Base-by-base conservation (phyloP, 208 protist species). In the Porcisia deanei region DNA sequence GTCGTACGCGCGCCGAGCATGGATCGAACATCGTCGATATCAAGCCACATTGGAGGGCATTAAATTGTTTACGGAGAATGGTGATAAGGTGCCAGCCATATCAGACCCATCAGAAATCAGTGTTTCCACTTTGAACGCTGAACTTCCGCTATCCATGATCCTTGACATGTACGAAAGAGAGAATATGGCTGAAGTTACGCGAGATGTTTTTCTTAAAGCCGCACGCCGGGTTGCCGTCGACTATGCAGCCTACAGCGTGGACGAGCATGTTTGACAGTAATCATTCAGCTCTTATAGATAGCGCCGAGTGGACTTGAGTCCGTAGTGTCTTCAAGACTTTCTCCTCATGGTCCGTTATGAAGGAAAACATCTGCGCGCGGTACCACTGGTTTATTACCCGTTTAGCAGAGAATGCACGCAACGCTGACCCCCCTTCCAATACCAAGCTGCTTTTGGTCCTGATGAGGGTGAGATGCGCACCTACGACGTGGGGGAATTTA, bases 201-300 rank as follows among this genome's bases (percentile, higher is more conserved):
- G 85, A n/a, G 85, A 89, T 41, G 76, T 75, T 30, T 89, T 89
- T 53, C 63, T 86, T 0, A 80, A 83, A n/a, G 82, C 82, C 20
- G 81, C 82, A 12, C 73, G 76, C 10, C 75, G 82, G 3, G 69
- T 86, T 34, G 82, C 80, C 5, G 73, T 57, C 7, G 73, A 81
- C 41, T 65, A 53, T 12, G 4, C 37, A 18, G 43, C 75, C 8
- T 47, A 77, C 53, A 34, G 57, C 18, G 25, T 63, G 55, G 57
- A 58, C 45, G 57, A 66, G 14, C 41, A 65, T 58, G 0, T 4
- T 72, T 68, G 22, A 30, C 7, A 16, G 67, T 52, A 58, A 77
- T 12, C 8, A 64, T 3, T 52, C 58, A 69, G 16, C n/a, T 39
- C 12, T 55, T 7, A 55, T n/a, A 39, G 14, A 55, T 6, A 0